Percentiles rank a stretch among this genome's conserved stretches.
phyloP scores from a whole-genome alignment of 2,329 filamentous ascomycete species.

The Ilyonectria sp. region DNA sequence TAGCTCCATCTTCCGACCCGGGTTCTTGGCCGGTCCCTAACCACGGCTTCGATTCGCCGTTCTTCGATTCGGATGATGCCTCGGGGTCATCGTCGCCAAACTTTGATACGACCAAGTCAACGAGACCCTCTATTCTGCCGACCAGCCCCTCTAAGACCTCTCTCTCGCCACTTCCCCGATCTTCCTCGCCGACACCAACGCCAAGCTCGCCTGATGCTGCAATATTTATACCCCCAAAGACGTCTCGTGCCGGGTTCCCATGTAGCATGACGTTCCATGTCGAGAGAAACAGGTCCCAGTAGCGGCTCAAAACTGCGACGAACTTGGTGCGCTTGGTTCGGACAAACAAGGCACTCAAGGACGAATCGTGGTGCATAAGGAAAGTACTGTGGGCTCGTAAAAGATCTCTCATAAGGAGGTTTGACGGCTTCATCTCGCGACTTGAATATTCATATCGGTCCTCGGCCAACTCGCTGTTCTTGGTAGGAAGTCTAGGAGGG shows the following conservation, averaged over 20 bases:
- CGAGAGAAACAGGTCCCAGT: slow-evolving; percentile 80
- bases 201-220: slow-evolving; percentile 93
- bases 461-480: slow-evolving; percentile 57
- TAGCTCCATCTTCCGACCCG: slow-evolving; percentile 82
- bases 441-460: slow-evolving; percentile 84
- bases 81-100: slow-evolving; percentile 73
- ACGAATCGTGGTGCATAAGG: slow-evolving; percentile 87
- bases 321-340: slow-evolving; percentile 78
- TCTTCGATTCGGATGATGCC: slow-evolving; percentile 41
- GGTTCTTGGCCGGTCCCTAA: slow-evolving; percentile 80
- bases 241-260: slow-evolving; percentile 85
- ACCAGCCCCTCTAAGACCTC: slow-evolving; percentile 94
- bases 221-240: slow-evolving; percentile 89
- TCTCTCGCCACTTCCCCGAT: slow-evolving; percentile 92
- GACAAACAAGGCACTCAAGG: slow-evolving; percentile 78
- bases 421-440: slow-evolving; percentile 88
- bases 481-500: slow-evolving; percentile 66
- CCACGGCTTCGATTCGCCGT: slow-evolving; percentile 67
- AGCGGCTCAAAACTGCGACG: slow-evolving; percentile 79
- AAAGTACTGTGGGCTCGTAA: slow-evolving; percentile 87
- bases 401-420: slow-evolving; percentile 84
- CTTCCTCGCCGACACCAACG: slow-evolving; percentile 94
- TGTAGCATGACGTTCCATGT: slow-evolving; percentile 93
- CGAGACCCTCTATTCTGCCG: slow-evolving; percentile 82
- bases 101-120: slow-evolving; percentile 89